phyloP scores from a whole-genome alignment of 192 early-diverging fungal genomes.

The Lobosporangium transversale region DNA sequence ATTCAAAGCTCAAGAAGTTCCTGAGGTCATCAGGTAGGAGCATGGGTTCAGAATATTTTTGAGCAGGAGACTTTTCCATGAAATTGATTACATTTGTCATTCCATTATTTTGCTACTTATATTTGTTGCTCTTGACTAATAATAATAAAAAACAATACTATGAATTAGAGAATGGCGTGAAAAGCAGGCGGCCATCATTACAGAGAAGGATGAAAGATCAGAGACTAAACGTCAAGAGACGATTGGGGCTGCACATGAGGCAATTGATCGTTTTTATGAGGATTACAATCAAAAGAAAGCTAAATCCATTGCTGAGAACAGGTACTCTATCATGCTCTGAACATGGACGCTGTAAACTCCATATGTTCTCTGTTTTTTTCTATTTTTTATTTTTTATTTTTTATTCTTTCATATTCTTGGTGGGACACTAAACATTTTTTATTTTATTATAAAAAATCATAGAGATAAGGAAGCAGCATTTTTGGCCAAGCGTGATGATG shows the following conservation, averaged over 20 bases:
- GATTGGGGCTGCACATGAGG: slow-evolving; percentile 66
- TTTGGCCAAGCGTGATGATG: slow-evolving; percentile 56
- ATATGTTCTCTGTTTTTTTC: neutral
- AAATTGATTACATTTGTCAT: slow-evolving; percentile 1
- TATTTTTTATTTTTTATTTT: neutral
- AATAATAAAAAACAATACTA: no score
- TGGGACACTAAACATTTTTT: no score
- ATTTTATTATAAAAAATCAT: neutral
- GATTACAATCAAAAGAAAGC: slow-evolving; percentile 83
- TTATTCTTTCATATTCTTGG: no score
- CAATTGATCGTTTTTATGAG: slow-evolving; percentile 82
- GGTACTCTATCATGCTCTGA: slow-evolving; percentile 38
- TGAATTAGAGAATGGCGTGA: slow-evolving; percentile 73
- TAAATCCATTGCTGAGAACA: slow-evolving; percentile 71
- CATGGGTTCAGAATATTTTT: no score
- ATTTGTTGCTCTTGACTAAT: neutral
- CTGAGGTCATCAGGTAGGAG: slow-evolving; percentile 39
- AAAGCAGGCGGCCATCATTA: slow-evolving; percentile 66
- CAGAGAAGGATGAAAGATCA: slow-evolving; percentile 67
- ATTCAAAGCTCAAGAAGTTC: slow-evolving; percentile 37
- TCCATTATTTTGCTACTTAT: neutral
- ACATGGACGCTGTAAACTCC: neutral
- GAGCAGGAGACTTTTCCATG: no score
- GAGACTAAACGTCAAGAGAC: slow-evolving; percentile 65
- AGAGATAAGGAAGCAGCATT: slow-evolving; percentile 57